Conservation (phyloP, 352 stramenopile species). For the Phytopythium montanum region DNA sequence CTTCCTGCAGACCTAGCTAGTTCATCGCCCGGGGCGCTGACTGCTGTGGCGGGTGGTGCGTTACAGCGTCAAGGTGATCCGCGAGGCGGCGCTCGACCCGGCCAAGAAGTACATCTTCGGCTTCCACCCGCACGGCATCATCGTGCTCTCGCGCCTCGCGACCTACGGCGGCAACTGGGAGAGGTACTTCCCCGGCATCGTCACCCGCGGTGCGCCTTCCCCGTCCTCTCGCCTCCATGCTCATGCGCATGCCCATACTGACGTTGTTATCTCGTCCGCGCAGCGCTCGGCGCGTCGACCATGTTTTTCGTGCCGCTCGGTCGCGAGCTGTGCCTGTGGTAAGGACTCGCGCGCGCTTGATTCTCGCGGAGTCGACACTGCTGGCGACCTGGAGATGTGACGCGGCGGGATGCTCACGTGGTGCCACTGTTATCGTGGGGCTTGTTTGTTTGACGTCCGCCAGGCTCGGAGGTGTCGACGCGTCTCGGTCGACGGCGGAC, state of each 20-base stretch:
- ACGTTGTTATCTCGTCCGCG: not conserved
- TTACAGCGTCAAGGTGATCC: conserved; percentile 50
- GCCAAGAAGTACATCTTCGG: conserved; percentile 74
- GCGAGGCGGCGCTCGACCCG: conserved; percentile 54
- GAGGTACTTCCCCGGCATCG: conserved; percentile 59
- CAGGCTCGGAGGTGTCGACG: conserved; percentile 67
- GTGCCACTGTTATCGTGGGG: not conserved
- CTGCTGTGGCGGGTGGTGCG: not conserved
- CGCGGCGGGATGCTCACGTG: not conserved
- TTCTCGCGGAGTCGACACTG: not conserved
- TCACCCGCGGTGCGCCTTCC: conserved; percentile 32
- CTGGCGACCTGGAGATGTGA: not conserved
- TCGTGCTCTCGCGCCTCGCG: conserved; percentile 67
- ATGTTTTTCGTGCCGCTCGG: conserved; percentile 70
- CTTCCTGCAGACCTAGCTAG: not conserved
- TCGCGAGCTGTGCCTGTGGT: conserved; percentile 66
- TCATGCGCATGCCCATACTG: not conserved
- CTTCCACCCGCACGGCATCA: conserved; percentile 74
- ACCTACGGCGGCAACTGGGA: conserved; percentile 69
- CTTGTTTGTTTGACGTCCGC: not conserved
- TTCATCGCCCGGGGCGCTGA: not conserved
- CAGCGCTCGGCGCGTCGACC: conserved; percentile 55
- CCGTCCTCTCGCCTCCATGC: conserved; percentile 2
- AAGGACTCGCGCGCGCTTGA: not conserved
- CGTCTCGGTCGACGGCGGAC: conserved; percentile 63